Evolutionary conservation across 1,284 basidiomycete genomes (phyloP), one percentile per base, ranked within the genome.

Genomic region (Ceratorhiza oryzae-sativae): DNA sequence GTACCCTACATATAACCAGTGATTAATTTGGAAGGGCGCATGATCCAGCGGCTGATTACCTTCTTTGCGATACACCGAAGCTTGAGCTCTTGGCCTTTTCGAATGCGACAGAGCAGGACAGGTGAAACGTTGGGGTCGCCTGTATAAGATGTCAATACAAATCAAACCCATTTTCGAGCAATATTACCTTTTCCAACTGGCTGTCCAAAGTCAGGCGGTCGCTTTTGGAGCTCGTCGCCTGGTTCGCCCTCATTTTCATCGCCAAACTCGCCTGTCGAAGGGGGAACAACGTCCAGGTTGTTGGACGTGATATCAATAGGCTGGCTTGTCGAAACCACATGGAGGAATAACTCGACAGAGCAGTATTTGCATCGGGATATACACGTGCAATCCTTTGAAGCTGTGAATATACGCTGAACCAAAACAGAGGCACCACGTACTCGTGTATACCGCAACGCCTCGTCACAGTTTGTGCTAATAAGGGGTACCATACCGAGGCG

Each of bases 401-500:
- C 48, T 61, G 4, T 59, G 2, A 36, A 25, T 36, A 42, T 23
- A 2, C 18, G 34, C 34, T 13, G 36, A 13, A 20, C 56, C 6
- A 32, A 6, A 1, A 36, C 2, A 18, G 32, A 53, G 55, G 27
- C 55, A 68, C 72, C 55, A 82, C 87, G 71, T 76, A 91, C 93
- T 79, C 91, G 84, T 68, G 89, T 91, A 77, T 92, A 94, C 74
- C 92, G 88, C 79, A 95, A 89, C 18, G 89, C 91, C 77, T 94
- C 90, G 71, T 93, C 92, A 75, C 93, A 95, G 75, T 90, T 90
- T 53, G 87, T 84, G 79, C 94, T 97, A 58, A 93, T 84, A 23
- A 99, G 84, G 6, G 97, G 97, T 25, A 99, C 86, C 88, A 98
- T 91, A 25, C 97, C 97, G 27, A 99, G 84, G 53, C 97, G 88